Evolutionary conservation across 495 filamentous ascomycete species (phyloP).

Genomic region (Aspergillus mulundensis): DNA sequence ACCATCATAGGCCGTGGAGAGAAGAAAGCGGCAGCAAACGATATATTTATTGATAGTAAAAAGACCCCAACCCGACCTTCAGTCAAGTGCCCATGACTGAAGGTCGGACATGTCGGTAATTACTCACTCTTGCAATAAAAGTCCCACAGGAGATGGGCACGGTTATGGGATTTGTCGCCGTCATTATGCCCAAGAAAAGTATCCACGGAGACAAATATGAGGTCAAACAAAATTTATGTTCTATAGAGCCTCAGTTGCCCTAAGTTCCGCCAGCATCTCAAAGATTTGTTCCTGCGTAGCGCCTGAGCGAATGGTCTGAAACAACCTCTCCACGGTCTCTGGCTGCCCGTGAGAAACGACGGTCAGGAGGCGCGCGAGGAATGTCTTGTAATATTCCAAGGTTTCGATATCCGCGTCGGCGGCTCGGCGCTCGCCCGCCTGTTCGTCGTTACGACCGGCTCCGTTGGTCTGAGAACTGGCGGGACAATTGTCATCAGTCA

Average conservation of each 20-base stretch:
- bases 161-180: too few relatives aligned
- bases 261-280: slow-evolving; percentile 17
- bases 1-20: too few relatives aligned
- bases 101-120: too few relatives aligned
- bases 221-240: too few relatives aligned
- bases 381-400: slow-evolving; percentile 24
- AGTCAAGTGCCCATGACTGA: too few relatives aligned
- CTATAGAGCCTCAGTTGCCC: neutral
- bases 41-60: too few relatives aligned
- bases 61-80: too few relatives aligned
- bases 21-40: too few relatives aligned
- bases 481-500: slow-evolving; percentile 3
- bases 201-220: too few relatives aligned
- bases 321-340: slow-evolving; percentile 22
- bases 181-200: too few relatives aligned
- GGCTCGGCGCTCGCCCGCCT: neutral
- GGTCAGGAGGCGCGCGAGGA: slow-evolving; percentile 29
- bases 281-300: slow-evolving; percentile 32
- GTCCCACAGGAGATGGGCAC: too few relatives aligned
- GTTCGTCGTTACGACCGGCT: neutral
- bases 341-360: slow-evolving; percentile 26
- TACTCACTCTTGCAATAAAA: too few relatives aligned
- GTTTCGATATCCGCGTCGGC: slow-evolving; percentile 4
- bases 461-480: slow-evolving; percentile 9
- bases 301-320: slow-evolving; percentile 32